Base-by-base conservation (phyloP, 2,329 filamentous ascomycete genomes). In the Colletotrichum lentis region DNA sequence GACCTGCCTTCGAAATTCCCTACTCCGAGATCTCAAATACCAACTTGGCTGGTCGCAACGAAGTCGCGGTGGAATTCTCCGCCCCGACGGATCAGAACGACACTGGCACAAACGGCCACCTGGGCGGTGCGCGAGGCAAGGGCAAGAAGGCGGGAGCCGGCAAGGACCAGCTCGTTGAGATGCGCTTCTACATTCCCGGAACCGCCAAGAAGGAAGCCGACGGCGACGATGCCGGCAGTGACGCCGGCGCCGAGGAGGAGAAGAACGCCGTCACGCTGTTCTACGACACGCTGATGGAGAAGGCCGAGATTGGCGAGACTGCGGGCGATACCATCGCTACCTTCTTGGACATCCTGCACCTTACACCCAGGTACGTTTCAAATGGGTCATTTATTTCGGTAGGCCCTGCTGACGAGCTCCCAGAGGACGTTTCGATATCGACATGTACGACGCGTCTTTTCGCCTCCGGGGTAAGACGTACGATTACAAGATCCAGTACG, bases 401-500 rank as follows among this genome's bases (percentile, higher is more conserved):
- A 6, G 18, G 18, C 16, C n/a, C 6, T 47, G 24, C 75, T 80
- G 71, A 79, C 68, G 54, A 57, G 58, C 6, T 50, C 70, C 69
- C 80, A 94, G 96, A 91, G 96, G 96, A 79, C 95, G 96, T 73
- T 99, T 99, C 85, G 96, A 98, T 79, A 97, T 99, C 82, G 96
- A 99, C 80, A 97, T 99, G 91, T 99, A 99, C 86, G 96, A 98
- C 80, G 91, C 89, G 18, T 98, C 96, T 2, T 98, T 99, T 86
- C 91, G 96, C 71, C 87, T 99, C 70, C 95, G 96, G 72, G 96
- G 96, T 76, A 99, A 99, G 83, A 99, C 96, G 27, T 99, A 99
- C 84, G 96, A 99, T 83, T 99, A 99, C 88, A 99, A 99, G 87
- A 98, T 99, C 72, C 94, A 97, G 79, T 99, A 97, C 81, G 93